A percentile compares a stretch with the other conserved stretches of the same genome.
These are phyloP conservation scores for Schwanniomyces occidentalis DNA, from an alignment of 805 yeast genomes.

Conservation along the genomic window DNA sequence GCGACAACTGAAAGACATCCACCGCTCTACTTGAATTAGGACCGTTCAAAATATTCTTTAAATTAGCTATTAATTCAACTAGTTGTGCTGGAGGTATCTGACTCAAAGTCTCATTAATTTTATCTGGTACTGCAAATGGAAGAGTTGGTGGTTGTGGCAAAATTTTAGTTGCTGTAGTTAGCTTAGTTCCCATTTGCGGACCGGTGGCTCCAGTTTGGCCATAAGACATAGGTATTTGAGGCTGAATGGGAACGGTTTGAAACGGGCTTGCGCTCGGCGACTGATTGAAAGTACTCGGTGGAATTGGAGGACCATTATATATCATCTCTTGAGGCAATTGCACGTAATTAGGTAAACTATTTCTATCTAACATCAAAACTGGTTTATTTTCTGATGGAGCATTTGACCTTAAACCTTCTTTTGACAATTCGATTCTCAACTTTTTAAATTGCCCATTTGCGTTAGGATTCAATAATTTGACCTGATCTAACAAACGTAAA, in stretches of 20 bases:
- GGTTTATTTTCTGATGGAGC: slow-evolving; percentile 41
- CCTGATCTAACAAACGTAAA: slow-evolving; percentile 40
- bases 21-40: slow-evolving; percentile 52
- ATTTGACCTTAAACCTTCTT: slow-evolving; percentile 52
- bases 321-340: slow-evolving; percentile 52
- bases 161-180: slow-evolving; percentile 54
- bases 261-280: slow-evolving; percentile 7
- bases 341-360: slow-evolving; percentile 57
- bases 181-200: slow-evolving; percentile 44
- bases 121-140: slow-evolving; percentile 53
- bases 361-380: slow-evolving; percentile 44
- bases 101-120: slow-evolving; percentile 60
- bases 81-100: slow-evolving; percentile 69
- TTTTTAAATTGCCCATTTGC: slow-evolving; percentile 42
- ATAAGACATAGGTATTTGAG: not conserved
- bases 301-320: slow-evolving; percentile 12
- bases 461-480: slow-evolving; percentile 35
- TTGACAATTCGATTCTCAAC: slow-evolving; percentile 58
- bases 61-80: slow-evolving; percentile 65
- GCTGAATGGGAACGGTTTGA: slow-evolving; percentile 1
- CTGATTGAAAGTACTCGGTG: slow-evolving; percentile 4
- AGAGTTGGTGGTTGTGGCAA: slow-evolving; percentile 51
- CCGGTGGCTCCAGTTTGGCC: slow-evolving; percentile 2
- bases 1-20: slow-evolving; percentile 52
- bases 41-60: slow-evolving; percentile 56